Conservation (phyloP, 1,139 yeast species). For the Candida sp. region DNA sequence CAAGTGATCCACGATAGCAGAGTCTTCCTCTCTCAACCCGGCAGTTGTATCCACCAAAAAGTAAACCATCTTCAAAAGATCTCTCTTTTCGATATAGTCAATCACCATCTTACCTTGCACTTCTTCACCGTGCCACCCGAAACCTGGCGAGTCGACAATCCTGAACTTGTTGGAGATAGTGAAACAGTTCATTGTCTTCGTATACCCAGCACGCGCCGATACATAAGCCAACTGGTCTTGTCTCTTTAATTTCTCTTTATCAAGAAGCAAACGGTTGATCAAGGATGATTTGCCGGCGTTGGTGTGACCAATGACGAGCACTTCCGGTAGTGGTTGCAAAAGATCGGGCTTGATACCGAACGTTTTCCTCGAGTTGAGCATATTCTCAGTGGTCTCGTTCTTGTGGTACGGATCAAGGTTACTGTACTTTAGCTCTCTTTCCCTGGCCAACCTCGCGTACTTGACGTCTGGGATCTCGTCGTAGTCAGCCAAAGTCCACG, state of each 20-base stretch:
- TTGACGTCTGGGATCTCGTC: conserved; percentile 63
- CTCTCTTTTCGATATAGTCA: conserved; percentile 60
- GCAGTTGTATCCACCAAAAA: conserved; percentile 61
- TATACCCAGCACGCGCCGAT: conserved; percentile 71
- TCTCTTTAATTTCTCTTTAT: conserved; percentile 26
- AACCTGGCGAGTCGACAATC: conserved; percentile 86
- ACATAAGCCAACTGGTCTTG: conserved; percentile 52
- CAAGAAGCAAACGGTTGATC: conserved; percentile 55
- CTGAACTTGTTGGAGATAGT: conserved; percentile 66
- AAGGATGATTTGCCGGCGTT: conserved; percentile 87
- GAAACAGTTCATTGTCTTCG: conserved; percentile 77
- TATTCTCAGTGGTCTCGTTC: conserved; percentile 22
- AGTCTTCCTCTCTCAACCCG: conserved; percentile 65
- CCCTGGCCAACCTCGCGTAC: conserved; percentile 32
- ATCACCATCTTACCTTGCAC: conserved; percentile 72
- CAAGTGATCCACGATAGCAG: conserved; percentile 53
- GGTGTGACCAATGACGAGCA: conserved; percentile 76
- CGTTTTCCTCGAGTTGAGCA: conserved; percentile 22
- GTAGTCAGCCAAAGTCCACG: conserved; percentile 63
- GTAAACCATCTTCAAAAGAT: conserved; percentile 59
- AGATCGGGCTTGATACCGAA: conserved; percentile 35
- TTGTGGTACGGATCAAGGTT: conserved; percentile 23
- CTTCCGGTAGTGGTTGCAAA: conserved; percentile 21
- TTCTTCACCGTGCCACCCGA: conserved; percentile 67
- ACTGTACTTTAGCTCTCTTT: conserved; percentile 15